phyloP scores from a whole-genome alignment of 306 rosid genomes.

The Biancaea sappan region DNA sequence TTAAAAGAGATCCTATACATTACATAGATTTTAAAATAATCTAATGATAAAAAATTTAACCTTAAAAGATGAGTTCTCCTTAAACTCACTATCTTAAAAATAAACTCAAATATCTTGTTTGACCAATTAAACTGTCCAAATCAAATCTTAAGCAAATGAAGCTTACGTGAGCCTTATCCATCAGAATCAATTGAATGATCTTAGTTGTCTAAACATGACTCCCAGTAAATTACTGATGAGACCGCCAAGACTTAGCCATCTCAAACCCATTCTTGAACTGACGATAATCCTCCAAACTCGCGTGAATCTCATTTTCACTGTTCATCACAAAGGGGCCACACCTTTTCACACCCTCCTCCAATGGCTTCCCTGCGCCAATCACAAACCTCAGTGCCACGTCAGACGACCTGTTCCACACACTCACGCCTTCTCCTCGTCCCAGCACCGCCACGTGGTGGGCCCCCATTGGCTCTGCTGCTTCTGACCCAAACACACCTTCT shows the following conservation, averaged over 20 bases:
- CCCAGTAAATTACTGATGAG: background rate
- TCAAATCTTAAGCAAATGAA: too few relatives aligned
- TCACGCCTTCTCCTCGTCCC: constrained; percentile 52
- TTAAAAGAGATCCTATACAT: too few relatives aligned
- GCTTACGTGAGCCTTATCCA: too few relatives aligned
- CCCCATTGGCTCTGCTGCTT: constrained; percentile 11
- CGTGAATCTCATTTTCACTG: constrained; percentile 55
- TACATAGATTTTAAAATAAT: too few relatives aligned
- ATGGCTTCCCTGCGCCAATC: constrained; percentile 57
- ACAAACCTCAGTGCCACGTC: constrained; percentile 42
- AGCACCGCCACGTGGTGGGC: constrained; percentile 56
- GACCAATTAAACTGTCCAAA: too few relatives aligned
- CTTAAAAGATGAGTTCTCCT: too few relatives aligned
- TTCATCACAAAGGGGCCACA: constrained; percentile 75
- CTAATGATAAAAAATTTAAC: too few relatives aligned
- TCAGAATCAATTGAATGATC: too few relatives aligned
- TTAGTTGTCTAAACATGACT: too few relatives aligned
- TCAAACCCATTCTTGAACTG: constrained; percentile 57
- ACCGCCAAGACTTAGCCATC: constrained; percentile 60
- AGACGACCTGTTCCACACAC: constrained; percentile 58
- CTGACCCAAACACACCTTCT: constrained; percentile 52
- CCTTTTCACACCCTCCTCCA: constrained; percentile 57
- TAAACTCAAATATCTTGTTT: too few relatives aligned
- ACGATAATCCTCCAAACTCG: constrained; percentile 53
- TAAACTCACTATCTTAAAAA: too few relatives aligned